Evolutionary conservation across 257 asterid species (phyloP).

Genomic region (Marsdenia floribunda): DNA sequence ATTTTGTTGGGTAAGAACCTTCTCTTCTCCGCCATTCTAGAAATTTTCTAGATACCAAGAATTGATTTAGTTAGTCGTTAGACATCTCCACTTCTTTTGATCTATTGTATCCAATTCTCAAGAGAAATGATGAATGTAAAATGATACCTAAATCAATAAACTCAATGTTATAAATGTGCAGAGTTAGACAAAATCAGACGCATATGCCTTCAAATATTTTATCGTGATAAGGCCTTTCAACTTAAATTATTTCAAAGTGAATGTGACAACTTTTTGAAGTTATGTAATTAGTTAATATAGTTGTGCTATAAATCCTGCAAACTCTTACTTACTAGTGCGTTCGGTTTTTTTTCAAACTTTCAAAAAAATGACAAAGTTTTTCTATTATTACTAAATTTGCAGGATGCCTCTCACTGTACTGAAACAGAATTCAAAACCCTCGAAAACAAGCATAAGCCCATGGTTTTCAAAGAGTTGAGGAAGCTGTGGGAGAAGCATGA

Average conservation of each 20-base stretch:
- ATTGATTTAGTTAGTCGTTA: not conserved
- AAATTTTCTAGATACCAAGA: slow-evolving; percentile 2
- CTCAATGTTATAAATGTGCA: not conserved
- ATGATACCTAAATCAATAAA: not conserved
- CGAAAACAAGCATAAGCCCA: slow-evolving; percentile 65
- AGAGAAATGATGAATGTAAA: not conserved
- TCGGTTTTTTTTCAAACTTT: not conserved
- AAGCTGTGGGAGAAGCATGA: slow-evolving; percentile 63
- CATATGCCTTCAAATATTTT: not conserved
- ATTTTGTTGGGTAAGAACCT: slow-evolving; percentile 74
- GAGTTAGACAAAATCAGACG: not conserved
- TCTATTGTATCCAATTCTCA: not conserved
- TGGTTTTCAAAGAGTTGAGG: slow-evolving; percentile 80
- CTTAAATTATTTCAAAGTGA: not conserved
- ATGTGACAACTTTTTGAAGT: not conserved
- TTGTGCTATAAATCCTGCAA: not conserved
- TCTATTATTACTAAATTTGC: slow-evolving; percentile 29
- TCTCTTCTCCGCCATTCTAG: not conserved
- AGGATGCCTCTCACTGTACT: slow-evolving; percentile 72
- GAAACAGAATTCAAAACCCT: slow-evolving; percentile 59
- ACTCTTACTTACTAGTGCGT: not conserved
- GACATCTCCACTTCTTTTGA: not conserved
- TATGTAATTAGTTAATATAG: not conserved
- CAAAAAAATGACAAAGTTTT: not conserved
- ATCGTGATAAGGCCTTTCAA: not conserved